phyloP scores from a whole-genome alignment of 345 rosid genomes.

The Eucalyptus marginata region DNA sequence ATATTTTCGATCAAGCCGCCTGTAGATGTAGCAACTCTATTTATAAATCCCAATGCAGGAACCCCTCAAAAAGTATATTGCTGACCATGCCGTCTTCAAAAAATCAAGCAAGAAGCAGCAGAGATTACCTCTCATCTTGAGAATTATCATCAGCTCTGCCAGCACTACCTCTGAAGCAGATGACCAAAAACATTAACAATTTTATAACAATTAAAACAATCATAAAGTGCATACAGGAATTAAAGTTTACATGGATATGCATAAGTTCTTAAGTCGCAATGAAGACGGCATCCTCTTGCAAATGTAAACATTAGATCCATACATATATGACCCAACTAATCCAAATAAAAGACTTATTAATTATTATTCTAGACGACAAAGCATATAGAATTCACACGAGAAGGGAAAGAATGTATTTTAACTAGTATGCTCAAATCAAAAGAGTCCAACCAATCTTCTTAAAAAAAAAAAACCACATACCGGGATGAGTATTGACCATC shows the following conservation, averaged over 20 bases:
- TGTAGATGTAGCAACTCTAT: neutral
- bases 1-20: slow-evolving; percentile 55
- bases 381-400: neutral
- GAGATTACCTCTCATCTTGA: slow-evolving; percentile 57
- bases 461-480: slow-evolving; percentile 11
- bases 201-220: neutral
- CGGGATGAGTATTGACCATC: slow-evolving; percentile 59
- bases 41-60: neutral
- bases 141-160: slow-evolving; percentile 57
- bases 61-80: neutral
- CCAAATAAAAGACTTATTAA: neutral
- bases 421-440: neutral
- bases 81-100: neutral
- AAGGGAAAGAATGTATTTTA: neutral
- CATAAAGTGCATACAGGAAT: neutral
- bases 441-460: neutral
- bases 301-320: neutral
- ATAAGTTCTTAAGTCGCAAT: neutral
- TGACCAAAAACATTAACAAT: neutral
- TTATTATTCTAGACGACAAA: neutral
- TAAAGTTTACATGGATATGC: neutral
- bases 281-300: neutral
- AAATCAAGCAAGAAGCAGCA: neutral
- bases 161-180: slow-evolving; percentile 43
- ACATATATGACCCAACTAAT: neutral